These are phyloP conservation scores for Pseudogymnoascus sp. DNA, from an alignment of 2,329 filamentous ascomycete species.

Conservation along the genomic window DNA sequence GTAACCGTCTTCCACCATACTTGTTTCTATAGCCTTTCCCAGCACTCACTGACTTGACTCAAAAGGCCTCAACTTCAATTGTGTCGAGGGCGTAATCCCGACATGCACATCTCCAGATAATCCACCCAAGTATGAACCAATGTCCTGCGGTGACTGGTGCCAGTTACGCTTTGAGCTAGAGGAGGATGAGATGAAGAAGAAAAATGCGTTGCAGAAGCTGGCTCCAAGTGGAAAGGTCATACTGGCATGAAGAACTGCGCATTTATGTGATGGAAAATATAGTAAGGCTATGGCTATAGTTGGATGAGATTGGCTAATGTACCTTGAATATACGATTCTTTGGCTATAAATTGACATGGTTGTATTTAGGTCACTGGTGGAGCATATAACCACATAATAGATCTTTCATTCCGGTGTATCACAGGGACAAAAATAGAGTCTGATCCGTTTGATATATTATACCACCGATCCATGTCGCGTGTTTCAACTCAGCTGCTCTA, in stretches of 20 bases:
- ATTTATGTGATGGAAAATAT: background rate
- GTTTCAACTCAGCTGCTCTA: background rate
- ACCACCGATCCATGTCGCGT: background rate
- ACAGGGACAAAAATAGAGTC: background rate
- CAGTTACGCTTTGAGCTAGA: conserved; percentile 27
- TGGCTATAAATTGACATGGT: background rate
- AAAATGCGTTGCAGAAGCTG: conserved; percentile 15
- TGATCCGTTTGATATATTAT: background rate
- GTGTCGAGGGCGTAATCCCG: conserved; percentile 40
- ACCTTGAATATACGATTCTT: background rate
- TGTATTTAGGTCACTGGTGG: background rate
- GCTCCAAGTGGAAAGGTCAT: conserved; percentile 25
- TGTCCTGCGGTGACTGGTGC: conserved; percentile 41
- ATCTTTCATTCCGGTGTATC: background rate
- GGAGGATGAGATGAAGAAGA: conserved; percentile 22
- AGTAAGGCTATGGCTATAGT: too few relatives aligned
- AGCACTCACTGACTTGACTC: background rate
- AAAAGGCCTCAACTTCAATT: conserved; percentile 43
- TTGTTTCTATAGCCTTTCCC: background rate
- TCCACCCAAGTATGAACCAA: conserved; percentile 43
- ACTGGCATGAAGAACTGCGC: conserved; percentile 14
- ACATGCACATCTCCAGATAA: conserved; percentile 40
- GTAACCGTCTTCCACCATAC: conserved; percentile 22
- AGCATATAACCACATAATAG: background rate
- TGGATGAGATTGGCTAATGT: background rate